Conservation (phyloP, 345 rosid genomes). For the Murraya paniculata region DNA sequence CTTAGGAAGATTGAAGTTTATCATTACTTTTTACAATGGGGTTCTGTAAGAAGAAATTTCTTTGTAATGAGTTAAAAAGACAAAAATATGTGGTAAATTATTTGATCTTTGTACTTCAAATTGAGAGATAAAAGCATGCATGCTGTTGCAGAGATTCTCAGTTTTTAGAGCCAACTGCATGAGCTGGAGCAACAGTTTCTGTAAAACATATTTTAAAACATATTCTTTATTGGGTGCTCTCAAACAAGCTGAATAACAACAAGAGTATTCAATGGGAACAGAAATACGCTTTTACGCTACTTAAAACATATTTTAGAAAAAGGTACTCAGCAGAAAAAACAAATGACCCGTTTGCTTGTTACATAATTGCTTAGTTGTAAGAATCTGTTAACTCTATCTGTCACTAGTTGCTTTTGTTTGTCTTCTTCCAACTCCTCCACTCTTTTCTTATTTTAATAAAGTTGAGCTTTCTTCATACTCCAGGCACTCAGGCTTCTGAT, state of each 20-base stretch:
- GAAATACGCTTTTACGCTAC: too few relatives aligned
- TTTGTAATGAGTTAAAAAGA: too few relatives aligned
- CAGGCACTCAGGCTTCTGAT: constrained; percentile 50
- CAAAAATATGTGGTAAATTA: too few relatives aligned
- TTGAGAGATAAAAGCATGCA: too few relatives aligned
- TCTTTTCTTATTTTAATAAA: constrained; percentile 30
- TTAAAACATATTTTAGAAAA: neutral
- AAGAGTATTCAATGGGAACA: neutral
- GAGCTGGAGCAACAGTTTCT: too few relatives aligned
- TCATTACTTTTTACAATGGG: too few relatives aligned
- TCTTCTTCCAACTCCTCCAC: neutral
- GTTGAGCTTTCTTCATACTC: constrained; percentile 63
- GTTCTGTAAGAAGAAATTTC: too few relatives aligned
- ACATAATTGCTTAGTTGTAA: neutral
- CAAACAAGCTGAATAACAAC: neutral
- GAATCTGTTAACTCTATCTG: neutral
- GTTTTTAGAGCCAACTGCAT: neutral
- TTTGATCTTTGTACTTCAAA: too few relatives aligned
- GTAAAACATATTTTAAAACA: neutral
- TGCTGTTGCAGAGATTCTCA: neutral
- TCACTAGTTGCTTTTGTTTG: neutral
- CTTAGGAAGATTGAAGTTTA: too few relatives aligned
- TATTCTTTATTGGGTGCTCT: neutral
- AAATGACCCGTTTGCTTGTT: neutral
- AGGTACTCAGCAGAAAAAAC: neutral